Evolutionary conservation across 352 stramenopile genomes (phyloP).

Genomic region (Pythium volutum): DNA sequence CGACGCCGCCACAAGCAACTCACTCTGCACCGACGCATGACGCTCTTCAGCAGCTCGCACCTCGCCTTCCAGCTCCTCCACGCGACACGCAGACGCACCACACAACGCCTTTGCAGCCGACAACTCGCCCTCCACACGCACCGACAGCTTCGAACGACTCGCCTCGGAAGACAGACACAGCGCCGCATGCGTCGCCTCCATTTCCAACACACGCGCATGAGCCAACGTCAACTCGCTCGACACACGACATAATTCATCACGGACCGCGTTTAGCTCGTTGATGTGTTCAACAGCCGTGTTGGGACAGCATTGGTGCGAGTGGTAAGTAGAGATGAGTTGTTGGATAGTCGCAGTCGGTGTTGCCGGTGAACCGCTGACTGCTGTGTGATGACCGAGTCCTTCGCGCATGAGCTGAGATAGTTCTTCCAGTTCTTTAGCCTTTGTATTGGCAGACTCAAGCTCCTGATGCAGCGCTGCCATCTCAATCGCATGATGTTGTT

Average conservation of each 20-base stretch:
- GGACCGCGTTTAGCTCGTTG: background rate
- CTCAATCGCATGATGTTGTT: background rate
- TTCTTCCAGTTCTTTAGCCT: background rate
- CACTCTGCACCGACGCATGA: too few relatives aligned
- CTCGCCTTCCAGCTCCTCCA: too few relatives aligned
- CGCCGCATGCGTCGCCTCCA: slow-evolving; percentile 13
- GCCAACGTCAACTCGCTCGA: background rate
- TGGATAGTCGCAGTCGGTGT: background rate
- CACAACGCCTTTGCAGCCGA: too few relatives aligned
- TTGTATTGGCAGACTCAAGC: background rate
- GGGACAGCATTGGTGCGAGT: background rate
- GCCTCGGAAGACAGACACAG: slow-evolving; percentile 6
- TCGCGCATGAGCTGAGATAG: background rate
- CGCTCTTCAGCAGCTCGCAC: too few relatives aligned
- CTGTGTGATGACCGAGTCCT: background rate
- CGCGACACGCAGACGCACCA: too few relatives aligned
- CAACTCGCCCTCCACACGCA: background rate
- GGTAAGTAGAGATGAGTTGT: background rate
- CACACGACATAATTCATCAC: background rate
- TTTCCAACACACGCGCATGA: background rate
- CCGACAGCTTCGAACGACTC: background rate
- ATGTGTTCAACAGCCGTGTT: background rate
- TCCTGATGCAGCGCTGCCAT: background rate
- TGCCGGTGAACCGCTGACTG: background rate
- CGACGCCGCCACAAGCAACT: too few relatives aligned